Base-by-base conservation (phyloP, 176 grass and related monocot genomes). In the Secale cereale region DNA sequence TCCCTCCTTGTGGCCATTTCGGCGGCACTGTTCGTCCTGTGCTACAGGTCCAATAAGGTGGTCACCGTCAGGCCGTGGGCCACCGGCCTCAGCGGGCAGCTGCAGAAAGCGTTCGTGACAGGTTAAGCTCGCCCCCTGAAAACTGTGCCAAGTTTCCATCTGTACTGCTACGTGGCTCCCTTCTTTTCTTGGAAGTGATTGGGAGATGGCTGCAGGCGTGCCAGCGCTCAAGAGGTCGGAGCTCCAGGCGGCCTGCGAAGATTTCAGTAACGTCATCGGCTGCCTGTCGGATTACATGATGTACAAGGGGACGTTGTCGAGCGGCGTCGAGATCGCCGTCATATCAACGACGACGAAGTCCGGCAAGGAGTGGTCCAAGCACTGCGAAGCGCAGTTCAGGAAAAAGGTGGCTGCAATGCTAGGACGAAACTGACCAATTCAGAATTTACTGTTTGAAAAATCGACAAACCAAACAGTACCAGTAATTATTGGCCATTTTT, bases 181-280 rank as follows among this genome's bases (percentile, higher is more conserved):
- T 46, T 73, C 40, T 28, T 16, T 78, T 57, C 20, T 32, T 36
- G 30, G 63, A 73, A 48, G 65, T 54, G 81, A 29, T 26, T 69
- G 40, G 35, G 35, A 66, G 46, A 4, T 68, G 39, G 15, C 22
- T 79, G 79, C 77, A 93, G 92, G 93, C 16, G 87, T 90, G 74
- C 93, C 93, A 6, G 65, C 88, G 48, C 87, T 95, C 25, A 95
- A 90, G 84, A 81, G 90, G 32, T 69, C 82, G 35, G 96, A 98
- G 88, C 88, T 99, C 13, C 60, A 94, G 87, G 32, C 81, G 14
- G 91, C 97, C 41, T 94, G 94, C 65, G 94, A 99, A 70, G 86
- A 91, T 80, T 99, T 96, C 81, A 94, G 96, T 85, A 98, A 98
- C 72, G 85, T 94, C 79, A 92, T 96, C 61, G 97, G 92, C 23